Base-by-base conservation (phyloP, 768 basidiomycete genomes). In the Macrolepiota dolichaula region DNA sequence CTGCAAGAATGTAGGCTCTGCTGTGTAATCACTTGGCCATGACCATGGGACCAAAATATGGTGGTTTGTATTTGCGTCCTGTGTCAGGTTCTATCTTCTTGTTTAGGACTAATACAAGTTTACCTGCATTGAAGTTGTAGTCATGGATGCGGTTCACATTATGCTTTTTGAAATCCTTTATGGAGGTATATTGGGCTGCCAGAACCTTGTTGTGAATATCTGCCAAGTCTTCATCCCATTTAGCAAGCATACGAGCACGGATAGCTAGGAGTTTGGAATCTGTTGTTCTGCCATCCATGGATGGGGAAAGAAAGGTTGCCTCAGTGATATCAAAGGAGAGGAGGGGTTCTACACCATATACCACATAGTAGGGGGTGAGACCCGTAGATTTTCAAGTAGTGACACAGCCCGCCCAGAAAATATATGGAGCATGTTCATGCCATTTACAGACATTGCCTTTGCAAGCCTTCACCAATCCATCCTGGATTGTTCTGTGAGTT, bases 61-160 rank as follows among this genome's bases (percentile, higher is more conserved):
- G 53, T 9, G 72, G 61, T 1, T 62, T 63, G 24, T 67, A 71
- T 60, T 78, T 78, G 1, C 64, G 27, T n/a, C 69, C 68, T 0
- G 73, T 61, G 0, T 71, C 62, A 15, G 65, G 70, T 50, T 77
- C 74, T 12, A 72, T 64, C 0, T 46, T 27, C 2, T 73, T 72
- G 56, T 80, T 78, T 7, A 71, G 63, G 0, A 76, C 66, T 0
- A 79, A 57, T 0, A 79, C 72, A 0, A 81, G 64, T 2, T 70
- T 69, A 11, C 76, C 76, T 2, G 59, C 60, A 15, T 66, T 36
- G 59, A 75, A 79, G 22, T 69, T 38, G 57, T 57, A 73, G 19
- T 72, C 60, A 2, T 51, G 47, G 36, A 76, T 72, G 0, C 56
- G 62, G 19, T 62, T 10, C 1, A 60, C 57, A 47, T 73, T 68